Evolutionary conservation across 306 rosid species (phyloP).

Genomic region (Prunus fruticosa): DNA sequence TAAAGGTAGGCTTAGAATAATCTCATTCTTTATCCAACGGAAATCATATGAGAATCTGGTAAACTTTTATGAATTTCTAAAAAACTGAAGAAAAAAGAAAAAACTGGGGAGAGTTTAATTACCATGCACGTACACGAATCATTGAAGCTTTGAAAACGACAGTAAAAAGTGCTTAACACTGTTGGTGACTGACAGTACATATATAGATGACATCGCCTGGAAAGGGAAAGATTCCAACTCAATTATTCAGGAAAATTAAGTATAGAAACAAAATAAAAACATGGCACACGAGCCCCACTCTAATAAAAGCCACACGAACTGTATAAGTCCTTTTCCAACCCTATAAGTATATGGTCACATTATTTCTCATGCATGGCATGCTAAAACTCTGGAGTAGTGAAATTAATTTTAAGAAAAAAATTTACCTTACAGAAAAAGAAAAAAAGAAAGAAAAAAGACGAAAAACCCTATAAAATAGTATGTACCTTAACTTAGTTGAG

Average conservation of each 20-base stretch:
- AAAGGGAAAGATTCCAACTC: neutral
- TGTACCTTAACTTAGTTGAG: neutral
- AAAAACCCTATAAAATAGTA: neutral
- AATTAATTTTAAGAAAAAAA: neutral
- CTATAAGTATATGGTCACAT: neutral
- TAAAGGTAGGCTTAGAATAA: slow-evolving; percentile 3
- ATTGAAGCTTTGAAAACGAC: neutral
- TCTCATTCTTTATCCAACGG: neutral
- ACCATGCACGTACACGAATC: too few species aligned
- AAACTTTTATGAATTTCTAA: too few species aligned
- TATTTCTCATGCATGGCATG: neutral
- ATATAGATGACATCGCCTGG: neutral
- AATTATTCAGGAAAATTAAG: neutral
- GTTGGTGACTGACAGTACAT: neutral
- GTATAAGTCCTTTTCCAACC: neutral
- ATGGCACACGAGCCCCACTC: neutral
- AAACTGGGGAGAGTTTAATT: too few species aligned
- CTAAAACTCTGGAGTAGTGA: neutral
- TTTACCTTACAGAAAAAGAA: neutral
- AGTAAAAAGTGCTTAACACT: neutral
- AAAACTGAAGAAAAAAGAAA: too few species aligned
- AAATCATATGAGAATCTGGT: neutral
- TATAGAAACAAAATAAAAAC: neutral
- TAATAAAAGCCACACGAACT: neutral
- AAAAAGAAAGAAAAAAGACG: neutral